Percentiles rank a stretch among this genome's conserved stretches.
phyloP scores from a whole-genome alignment of 139 green algal species.

The Coccomyxa sp. region DNA sequence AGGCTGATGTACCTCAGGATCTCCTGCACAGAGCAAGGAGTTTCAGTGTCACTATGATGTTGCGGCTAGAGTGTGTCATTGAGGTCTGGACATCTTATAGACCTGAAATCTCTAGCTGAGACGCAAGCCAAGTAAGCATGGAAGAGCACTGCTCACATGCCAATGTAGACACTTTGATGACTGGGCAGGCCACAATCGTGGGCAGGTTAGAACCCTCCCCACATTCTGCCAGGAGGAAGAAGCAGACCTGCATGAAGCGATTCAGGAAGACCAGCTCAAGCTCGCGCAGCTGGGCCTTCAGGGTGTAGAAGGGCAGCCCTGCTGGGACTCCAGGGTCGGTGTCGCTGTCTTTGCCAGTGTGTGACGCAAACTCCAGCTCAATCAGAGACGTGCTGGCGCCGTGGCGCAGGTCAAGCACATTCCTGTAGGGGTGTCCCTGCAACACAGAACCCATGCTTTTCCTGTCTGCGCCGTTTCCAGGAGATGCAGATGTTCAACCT shows the following conservation, averaged over 20 bases:
- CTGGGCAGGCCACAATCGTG: too few species aligned
- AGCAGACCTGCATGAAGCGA: slow-evolving; percentile 61
- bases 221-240: too few species aligned
- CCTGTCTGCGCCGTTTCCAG: neutral
- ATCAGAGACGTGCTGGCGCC: slow-evolving; percentile 63
- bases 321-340: slow-evolving; percentile 42
- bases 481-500: neutral
- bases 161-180: too few species aligned
- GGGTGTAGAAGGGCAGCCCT: slow-evolving; percentile 52
- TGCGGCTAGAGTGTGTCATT: too few species aligned
- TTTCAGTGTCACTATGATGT: neutral
- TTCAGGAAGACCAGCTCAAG: slow-evolving; percentile 86
- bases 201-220: too few species aligned
- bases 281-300: slow-evolving; percentile 59
- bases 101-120: neutral
- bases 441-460: neutral
- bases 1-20: slow-evolving; percentile 38
- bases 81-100: too few species aligned
- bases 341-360: slow-evolving; percentile 25
- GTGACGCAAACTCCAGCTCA: slow-evolving; percentile 50
- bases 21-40: slow-evolving; percentile 16
- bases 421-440: slow-evolving; percentile 52
- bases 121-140: too few species aligned
- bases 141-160: too few species aligned
- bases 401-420: slow-evolving; percentile 41